Evolutionary conservation across 768 basidiomycete genomes (phyloP), one percentile per base, ranked within the genome.

Genomic region (Russula compacta): DNA sequence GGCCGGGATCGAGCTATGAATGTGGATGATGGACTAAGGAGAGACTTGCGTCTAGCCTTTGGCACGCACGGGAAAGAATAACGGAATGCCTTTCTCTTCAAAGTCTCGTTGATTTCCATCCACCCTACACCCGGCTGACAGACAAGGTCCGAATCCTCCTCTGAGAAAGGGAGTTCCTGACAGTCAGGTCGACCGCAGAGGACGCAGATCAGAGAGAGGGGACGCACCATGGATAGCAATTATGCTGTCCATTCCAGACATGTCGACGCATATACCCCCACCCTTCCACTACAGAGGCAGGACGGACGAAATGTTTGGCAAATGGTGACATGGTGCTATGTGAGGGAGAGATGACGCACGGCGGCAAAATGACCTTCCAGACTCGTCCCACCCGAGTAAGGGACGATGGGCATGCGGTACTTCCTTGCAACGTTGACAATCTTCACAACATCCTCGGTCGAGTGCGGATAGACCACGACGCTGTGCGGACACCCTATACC

Each of bases 331-430:
- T 19, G 40, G 33, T 14, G 43, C 17, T 29, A 15, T 24, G 36
- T 58, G 38, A 12, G 50, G 19, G 21, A 44, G 62, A 39, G 21
- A 24, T 17, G 48, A 72, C 82, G 60, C 65, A 89, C 88, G 33
- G 82, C 83, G 40, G 79, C 75, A 64, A 80, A 84, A 64, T 91
- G 86, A 0, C 91, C 91, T 69, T 94, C 92, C 24, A 95, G 71
- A 67, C 81, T 84, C 0, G 92, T 95, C 1, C 86, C 92, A 10
- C 89, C 92, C 0, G 85, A 84, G 71, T 86, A 93, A 2, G 91
- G 81, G 1, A 81, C 82, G 21, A 95, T 72, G 0, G 93, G 93
- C 74, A 94, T 86, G 32, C 76, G 77, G 73, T 85, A 86, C 71
- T 85, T 85, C 43, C 78, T 79, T 2, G 92, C 87, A 49, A 88